Conservation (phyloP, 192 early-diverging fungal genomes). For the Paraglomus occultum region DNA sequence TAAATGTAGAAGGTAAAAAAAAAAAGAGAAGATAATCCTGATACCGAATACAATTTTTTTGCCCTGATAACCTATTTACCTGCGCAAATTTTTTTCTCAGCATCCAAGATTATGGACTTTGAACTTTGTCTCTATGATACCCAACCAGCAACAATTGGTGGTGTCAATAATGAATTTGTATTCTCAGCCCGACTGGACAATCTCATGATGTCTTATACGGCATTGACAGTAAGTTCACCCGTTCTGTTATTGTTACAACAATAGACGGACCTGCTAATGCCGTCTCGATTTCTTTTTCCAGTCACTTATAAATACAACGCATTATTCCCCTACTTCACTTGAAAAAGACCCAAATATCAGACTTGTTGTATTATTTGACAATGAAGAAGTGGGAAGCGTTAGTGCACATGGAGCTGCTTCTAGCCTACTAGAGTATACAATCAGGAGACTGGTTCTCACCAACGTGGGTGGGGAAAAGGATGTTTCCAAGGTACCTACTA, state of each 20-base stretch:
- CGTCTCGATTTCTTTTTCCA: slow-evolving; percentile 34
- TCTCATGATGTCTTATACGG: slow-evolving; percentile 94
- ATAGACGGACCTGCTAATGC: no score
- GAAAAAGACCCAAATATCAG: slow-evolving; percentile 73
- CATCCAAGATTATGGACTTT: slow-evolving; percentile 86
- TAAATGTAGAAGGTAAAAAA: slow-evolving; percentile 59
- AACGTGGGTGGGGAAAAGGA: slow-evolving; percentile 30
- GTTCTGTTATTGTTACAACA: slow-evolving; percentile 57
- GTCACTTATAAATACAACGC: slow-evolving; percentile 57
- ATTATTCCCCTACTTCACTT: slow-evolving; percentile 37
- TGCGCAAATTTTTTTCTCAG: slow-evolving; percentile 38
- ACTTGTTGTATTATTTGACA: slow-evolving; percentile 91
- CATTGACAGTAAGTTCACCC: slow-evolving; percentile 31
- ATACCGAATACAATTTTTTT: no score
- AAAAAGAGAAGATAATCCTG: no score
- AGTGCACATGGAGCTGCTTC: slow-evolving; percentile 96
- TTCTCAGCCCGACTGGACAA: slow-evolving; percentile 95
- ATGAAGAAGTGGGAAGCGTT: slow-evolving; percentile 94
- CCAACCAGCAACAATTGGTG: slow-evolving; percentile 86
- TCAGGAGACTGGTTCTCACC: slow-evolving; percentile 59
- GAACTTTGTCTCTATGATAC: slow-evolving; percentile 98
- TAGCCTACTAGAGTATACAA: slow-evolving; percentile 71
- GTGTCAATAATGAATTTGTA: slow-evolving; percentile 89
- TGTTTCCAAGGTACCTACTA: background rate
- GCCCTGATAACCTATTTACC: background rate